Evolutionary conservation across 352 stramenopile species (phyloP), one percentile per base, ranked within the genome.

Genomic region (Phytophthora aleatoria): DNA sequence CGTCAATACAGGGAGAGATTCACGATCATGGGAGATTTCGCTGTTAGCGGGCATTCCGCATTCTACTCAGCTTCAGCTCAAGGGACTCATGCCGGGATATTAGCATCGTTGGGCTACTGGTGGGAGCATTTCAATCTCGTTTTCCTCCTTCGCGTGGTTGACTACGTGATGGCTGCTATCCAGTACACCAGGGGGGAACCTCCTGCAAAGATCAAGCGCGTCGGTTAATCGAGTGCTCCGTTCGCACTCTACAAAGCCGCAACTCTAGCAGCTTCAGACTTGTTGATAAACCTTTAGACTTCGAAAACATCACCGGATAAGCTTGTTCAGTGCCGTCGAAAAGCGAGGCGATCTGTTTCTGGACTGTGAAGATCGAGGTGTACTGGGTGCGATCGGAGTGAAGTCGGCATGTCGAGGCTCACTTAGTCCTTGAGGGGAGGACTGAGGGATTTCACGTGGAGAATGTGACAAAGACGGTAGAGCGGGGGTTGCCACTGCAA

Each of bases 1-100:
- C 50, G 2, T 10, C 42, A 9, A 31, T 55, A 42, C 47, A 92
- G 82, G n/a, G 83, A 93, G 42, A 73, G 86, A 13, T 95, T 95
- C 48, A 72, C 79, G 0, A 74, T 90, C 28, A 92, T 92, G 77
- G 86, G 81, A 27, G 79, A 83, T 47, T 93, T 88, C 50, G 84
- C 86, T 26, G 71, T 91, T 3, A 67, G 79, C 55, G 86, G 81
- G 3, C 79, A 92, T 50, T 70, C 83, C n/a, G 45, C 73, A 9
- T 83, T 83, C 30, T 76, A 87, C 51, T 66, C 58, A 13, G 10
- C 26, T 52, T 57, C 51, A 20, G 12, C 24, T 54, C n/a, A 65
- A 38, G 33, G 13, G 28, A 43, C 36, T 12, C 16, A 49, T 5
- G 49, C 54, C 41, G 31, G 58, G 8, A 33, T 75, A 4, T 70